These are phyloP conservation scores for Microbotryum silenes-acaulis DNA, from an alignment of 1,284 basidiomycete genomes.

Conservation along the genomic window DNA sequence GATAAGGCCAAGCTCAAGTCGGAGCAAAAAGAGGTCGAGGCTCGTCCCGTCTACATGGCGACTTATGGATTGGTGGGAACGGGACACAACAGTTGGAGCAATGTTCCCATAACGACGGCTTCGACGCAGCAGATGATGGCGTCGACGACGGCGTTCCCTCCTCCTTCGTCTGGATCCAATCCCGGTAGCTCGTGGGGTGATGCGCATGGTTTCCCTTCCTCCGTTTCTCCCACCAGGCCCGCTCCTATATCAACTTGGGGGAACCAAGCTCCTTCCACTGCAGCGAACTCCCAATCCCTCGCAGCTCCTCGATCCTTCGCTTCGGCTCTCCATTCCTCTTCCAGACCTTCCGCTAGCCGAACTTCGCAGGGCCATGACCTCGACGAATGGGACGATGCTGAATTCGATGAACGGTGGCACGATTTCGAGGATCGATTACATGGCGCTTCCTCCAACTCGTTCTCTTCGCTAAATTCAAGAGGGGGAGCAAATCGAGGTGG, in stretches of 20 bases:
- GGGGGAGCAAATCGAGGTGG: not conserved
- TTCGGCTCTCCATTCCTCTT: constrained; percentile 16
- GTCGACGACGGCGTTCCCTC: constrained; percentile 18
- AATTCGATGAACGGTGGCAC: constrained; percentile 25
- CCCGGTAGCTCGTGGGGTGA: not conserved
- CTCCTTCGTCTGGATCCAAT: constrained; percentile 1
- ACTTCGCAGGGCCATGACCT: no score
- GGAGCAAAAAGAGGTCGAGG: constrained; percentile 51
- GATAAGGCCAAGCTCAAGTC: constrained; percentile 67
- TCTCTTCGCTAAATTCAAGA: no score
- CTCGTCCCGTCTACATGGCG: constrained; percentile 10
- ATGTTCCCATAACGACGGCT: not conserved
- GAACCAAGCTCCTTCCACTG: not conserved
- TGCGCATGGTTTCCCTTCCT: not conserved
- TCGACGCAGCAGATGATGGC: constrained; percentile 12
- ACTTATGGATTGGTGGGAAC: constrained; percentile 2
- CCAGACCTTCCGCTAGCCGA: not conserved
- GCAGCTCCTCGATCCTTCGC: constrained; percentile 25
- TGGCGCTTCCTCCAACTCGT: not conserved
- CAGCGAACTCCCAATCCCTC: not conserved
- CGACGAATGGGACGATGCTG: constrained; percentile 11
- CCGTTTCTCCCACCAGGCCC: not conserved
- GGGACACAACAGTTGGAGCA: not conserved
- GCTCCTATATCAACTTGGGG: constrained; percentile 1
- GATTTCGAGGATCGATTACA: constrained; percentile 20